A percentile compares a stretch with the other conserved stretches of the same genome.
Conservation (phyloP, 352 stramenopile species). For the Globisporangium polare region DNA sequence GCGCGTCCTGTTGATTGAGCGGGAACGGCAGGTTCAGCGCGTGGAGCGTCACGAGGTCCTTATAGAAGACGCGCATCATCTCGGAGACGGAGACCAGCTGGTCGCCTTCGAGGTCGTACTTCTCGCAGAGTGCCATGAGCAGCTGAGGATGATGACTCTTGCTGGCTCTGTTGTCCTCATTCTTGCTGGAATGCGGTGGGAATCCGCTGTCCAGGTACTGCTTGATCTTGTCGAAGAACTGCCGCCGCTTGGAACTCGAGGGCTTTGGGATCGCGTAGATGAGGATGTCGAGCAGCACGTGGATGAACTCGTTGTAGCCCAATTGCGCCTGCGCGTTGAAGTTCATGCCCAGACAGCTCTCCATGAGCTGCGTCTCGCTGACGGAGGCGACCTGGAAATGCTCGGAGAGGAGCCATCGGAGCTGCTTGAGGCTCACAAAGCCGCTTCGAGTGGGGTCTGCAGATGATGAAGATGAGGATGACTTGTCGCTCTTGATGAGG, state of each 20-base stretch:
- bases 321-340: conserved; percentile 49
- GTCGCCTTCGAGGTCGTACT: conserved; percentile 40
- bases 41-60: conserved; percentile 36
- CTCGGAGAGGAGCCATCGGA: conserved; percentile 38
- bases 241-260: conserved; percentile 17
- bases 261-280: conserved; percentile 36
- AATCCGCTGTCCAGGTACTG: conserved; percentile 47
- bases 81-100: conserved; percentile 33
- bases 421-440: conserved; percentile 52
- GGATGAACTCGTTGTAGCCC: conserved; percentile 45
- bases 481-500: conserved; percentile 22
- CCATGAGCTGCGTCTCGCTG: conserved; percentile 35
- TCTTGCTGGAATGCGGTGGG: background rate
- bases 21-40: conserved; percentile 26
- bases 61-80: conserved; percentile 30
- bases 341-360: conserved; percentile 61
- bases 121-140: conserved; percentile 37
- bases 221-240: conserved; percentile 22
- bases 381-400: conserved; percentile 27
- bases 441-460: conserved; percentile 10
- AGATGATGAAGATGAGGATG: background rate
- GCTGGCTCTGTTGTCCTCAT: background rate
- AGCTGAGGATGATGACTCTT: conserved; percentile 17
- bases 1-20: conserved; percentile 31
- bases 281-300: conserved; percentile 53